Percentiles rank a stretch among this genome's conserved stretches.
These are phyloP conservation scores for Phytophthora capsici DNA, from an alignment of 352 stramenopile species.

Conservation along the genomic window DNA sequence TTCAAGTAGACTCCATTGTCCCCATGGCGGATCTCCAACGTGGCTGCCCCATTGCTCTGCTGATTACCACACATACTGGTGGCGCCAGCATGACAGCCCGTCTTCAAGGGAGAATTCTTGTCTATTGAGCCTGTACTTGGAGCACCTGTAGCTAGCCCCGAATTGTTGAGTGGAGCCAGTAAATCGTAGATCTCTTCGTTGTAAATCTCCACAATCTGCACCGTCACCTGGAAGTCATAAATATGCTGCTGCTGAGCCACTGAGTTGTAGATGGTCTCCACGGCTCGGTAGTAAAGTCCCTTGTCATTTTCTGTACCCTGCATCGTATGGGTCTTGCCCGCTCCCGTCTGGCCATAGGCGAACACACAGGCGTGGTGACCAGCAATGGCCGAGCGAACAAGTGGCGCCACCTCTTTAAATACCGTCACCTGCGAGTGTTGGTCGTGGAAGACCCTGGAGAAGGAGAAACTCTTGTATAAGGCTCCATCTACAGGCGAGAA, in stretches of 20 bases:
- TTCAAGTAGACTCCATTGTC: conserved; percentile 74
- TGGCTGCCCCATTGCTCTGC: conserved; percentile 15
- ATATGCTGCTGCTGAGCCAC: conserved; percentile 49
- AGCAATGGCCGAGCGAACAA: conserved; percentile 90
- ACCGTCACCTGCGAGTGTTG: conserved; percentile 85
- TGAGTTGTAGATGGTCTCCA: conserved; percentile 51
- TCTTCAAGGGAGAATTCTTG: conserved; percentile 41
- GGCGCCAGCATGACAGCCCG: conserved; percentile 57
- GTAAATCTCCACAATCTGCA: conserved; percentile 88
- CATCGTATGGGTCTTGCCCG: conserved; percentile 49
- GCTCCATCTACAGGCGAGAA: conserved; percentile 50
- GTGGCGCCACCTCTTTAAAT: conserved; percentile 92
- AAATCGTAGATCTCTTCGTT: conserved; percentile 89
- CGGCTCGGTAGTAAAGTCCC: conserved; percentile 54
- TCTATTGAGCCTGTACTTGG: conserved; percentile 13
- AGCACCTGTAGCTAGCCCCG: conserved; percentile 1
- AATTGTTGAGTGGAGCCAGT: conserved; percentile 25
- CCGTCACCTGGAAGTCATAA: conserved; percentile 52
- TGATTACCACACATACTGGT: conserved; percentile 43
- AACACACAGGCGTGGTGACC: conserved; percentile 96
- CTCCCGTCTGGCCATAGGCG: conserved; percentile 92
- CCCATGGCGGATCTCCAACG: conserved; percentile 79
- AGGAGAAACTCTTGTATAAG: conserved; percentile 86
- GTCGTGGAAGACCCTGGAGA: conserved; percentile 86
- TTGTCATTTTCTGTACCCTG: conserved; percentile 45